Conservation (phyloP, 352 stramenopile genomes). For the Globisporangium radiosum region DNA sequence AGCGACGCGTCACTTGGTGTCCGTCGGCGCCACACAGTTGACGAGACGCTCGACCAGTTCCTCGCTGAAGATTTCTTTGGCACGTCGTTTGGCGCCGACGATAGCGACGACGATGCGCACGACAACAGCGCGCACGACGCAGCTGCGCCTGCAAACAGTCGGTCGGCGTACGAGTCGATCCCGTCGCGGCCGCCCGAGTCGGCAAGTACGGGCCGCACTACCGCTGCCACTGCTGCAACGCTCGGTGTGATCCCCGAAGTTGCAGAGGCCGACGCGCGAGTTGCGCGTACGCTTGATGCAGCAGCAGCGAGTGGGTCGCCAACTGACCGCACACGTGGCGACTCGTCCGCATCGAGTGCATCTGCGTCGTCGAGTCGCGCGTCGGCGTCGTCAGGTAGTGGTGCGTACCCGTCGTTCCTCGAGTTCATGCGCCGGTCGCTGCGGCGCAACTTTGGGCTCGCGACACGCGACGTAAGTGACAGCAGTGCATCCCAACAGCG, state of each 20-base stretch:
- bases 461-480: background rate
- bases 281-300: slow-evolving; percentile 12
- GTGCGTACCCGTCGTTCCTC: slow-evolving; percentile 27
- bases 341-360: slow-evolving; percentile 19
- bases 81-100: slow-evolving; percentile 30
- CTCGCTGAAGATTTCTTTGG: slow-evolving; percentile 66
- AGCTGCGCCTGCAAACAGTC: slow-evolving; percentile 14
- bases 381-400: slow-evolving; percentile 11
- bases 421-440: slow-evolving; percentile 44
- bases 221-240: background rate
- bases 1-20: slow-evolving; percentile 6
- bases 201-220: background rate
- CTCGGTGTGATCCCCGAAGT: slow-evolving; percentile 59
- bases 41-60: slow-evolving; percentile 38
- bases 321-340: slow-evolving; percentile 8
- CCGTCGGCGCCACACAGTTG: slow-evolving; percentile 23
- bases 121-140: slow-evolving; percentile 19
- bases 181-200: slow-evolving; percentile 7
- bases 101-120: slow-evolving; percentile 20
- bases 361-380: slow-evolving; percentile 2
- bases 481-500: no score
- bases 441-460: slow-evolving; percentile 25
- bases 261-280: slow-evolving; percentile 41
- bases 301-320: no score
- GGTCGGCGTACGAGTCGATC: slow-evolving; percentile 13